phyloP scores from a whole-genome alignment of 78 protist species.

The Dictyostelium firmibasis region DNA sequence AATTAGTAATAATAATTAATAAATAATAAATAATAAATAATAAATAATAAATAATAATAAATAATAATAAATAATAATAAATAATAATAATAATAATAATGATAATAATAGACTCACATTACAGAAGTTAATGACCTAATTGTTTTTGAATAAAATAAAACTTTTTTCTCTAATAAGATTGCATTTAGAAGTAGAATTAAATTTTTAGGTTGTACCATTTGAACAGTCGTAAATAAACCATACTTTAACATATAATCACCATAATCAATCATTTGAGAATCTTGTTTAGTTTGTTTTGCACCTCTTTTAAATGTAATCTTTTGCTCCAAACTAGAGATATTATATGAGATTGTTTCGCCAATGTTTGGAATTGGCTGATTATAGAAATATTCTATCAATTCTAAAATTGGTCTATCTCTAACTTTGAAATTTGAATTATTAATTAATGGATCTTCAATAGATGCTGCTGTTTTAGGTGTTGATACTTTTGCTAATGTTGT shows the following conservation, averaged over 20 bases:
- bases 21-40: neutral
- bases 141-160: slow-evolving; percentile 63
- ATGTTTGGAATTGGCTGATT: slow-evolving; percentile 20
- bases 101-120: slow-evolving; percentile 12
- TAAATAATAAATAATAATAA: neutral
- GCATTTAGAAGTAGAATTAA: slow-evolving; percentile 19
- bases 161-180: slow-evolving; percentile 36
- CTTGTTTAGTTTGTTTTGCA: neutral
- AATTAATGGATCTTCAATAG: neutral
- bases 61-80: neutral
- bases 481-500: neutral
- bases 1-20: neutral
- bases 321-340: neutral
- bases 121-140: slow-evolving; percentile 49
- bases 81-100: neutral
- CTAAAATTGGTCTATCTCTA: slow-evolving; percentile 29
- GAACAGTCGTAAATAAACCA: slow-evolving; percentile 53
- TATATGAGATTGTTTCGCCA: neutral
- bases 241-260: slow-evolving; percentile 28
- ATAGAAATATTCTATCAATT: slow-evolving; percentile 45
- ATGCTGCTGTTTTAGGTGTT: no score
- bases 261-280: slow-evolving; percentile 9
- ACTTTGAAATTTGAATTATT: neutral
- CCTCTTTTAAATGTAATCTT: slow-evolving; percentile 34
- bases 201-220: slow-evolving; percentile 21